Percentiles rank a stretch among this genome's conserved stretches.
phyloP scores from a whole-genome alignment of 495 filamentous ascomycete genomes.

The Xylaria intraflava region DNA sequence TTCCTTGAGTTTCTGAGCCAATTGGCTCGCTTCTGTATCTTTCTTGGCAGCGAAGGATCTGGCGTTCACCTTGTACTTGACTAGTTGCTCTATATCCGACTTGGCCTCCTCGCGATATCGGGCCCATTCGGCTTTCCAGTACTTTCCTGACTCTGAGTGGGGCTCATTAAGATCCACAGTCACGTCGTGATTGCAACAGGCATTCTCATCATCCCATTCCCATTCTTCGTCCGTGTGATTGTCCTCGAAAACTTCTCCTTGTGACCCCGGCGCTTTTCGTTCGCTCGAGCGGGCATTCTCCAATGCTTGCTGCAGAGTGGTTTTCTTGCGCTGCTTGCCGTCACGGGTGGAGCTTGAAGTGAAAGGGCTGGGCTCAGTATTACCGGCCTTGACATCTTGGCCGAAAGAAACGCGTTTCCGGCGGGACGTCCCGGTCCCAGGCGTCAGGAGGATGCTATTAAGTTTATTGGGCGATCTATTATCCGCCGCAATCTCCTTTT shows the following conservation, averaged over 20 bases:
- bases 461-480: constrained; percentile 40
- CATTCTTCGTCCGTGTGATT: constrained; percentile 26
- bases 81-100: constrained; percentile 67
- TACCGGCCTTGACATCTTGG: constrained; percentile 47
- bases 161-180: constrained; percentile 76
- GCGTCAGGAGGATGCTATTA: constrained; percentile 73
- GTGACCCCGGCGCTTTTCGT: constrained; percentile 11
- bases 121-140: constrained; percentile 90
- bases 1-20: constrained; percentile 64
- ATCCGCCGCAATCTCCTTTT: background rate
- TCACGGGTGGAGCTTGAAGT: constrained; percentile 15
- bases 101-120: constrained; percentile 74
- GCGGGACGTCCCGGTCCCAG: constrained; percentile 68
- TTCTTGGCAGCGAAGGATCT: constrained; percentile 88
- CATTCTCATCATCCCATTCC: constrained; percentile 39
- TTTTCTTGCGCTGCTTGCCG: constrained; percentile 29
- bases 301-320: constrained; percentile 50
- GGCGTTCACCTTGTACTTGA: constrained; percentile 73
- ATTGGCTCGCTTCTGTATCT: constrained; percentile 67
- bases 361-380: constrained; percentile 58
- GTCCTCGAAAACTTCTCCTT: constrained; percentile 15
- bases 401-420: constrained; percentile 90
- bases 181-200: constrained; percentile 47
- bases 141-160: constrained; percentile 76
- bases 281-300: constrained; percentile 37